Evolutionary conservation across 2,329 filamentous ascomycete genomes (phyloP).

Genomic region (Pyrenochaeta sp.): DNA sequence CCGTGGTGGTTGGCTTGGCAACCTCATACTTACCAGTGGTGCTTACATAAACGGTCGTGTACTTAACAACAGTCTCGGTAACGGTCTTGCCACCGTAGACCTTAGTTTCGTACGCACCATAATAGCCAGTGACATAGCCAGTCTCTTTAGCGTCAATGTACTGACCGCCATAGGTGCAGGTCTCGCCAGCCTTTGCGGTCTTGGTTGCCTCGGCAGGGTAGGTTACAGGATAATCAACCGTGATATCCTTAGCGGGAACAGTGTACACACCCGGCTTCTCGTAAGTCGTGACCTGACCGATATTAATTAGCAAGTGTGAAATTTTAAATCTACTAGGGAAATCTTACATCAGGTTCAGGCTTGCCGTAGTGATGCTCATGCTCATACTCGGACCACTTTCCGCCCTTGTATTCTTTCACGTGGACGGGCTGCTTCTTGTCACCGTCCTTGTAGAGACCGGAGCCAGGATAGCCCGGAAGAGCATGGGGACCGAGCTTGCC

Average conservation of each 20-base stretch:
- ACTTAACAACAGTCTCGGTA: conserved; percentile 36
- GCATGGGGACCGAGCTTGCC: conserved; percentile 39
- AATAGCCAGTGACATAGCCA: conserved; percentile 34
- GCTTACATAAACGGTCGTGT: conserved; percentile 31
- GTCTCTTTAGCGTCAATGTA: conserved; percentile 31
- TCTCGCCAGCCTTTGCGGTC: conserved; percentile 28
- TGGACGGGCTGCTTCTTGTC: conserved; percentile 34
- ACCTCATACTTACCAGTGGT: conserved; percentile 41
- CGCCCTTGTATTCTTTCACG: conserved; percentile 41
- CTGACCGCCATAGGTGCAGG: conserved; percentile 38
- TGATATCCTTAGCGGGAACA: conserved; percentile 35
- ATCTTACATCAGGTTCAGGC: conserved; percentile 18
- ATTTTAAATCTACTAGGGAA: no score
- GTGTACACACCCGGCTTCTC: conserved; percentile 40
- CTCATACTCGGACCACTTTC: conserved; percentile 39
- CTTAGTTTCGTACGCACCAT: conserved; percentile 34
- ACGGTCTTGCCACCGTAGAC: conserved; percentile 14
- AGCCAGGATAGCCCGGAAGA: conserved; percentile 38
- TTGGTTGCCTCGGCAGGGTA: conserved; percentile 32
- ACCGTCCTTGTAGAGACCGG: conserved; percentile 35
- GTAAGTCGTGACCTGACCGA: conserved; percentile 36
- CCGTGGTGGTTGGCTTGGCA: conserved; percentile 44
- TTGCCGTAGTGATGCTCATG: conserved; percentile 32
- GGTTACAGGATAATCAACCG: conserved; percentile 27
- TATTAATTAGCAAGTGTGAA: no score